Evolutionary conservation across 306 rosid species (phyloP).

Genomic region (Lotus japonicus): DNA sequence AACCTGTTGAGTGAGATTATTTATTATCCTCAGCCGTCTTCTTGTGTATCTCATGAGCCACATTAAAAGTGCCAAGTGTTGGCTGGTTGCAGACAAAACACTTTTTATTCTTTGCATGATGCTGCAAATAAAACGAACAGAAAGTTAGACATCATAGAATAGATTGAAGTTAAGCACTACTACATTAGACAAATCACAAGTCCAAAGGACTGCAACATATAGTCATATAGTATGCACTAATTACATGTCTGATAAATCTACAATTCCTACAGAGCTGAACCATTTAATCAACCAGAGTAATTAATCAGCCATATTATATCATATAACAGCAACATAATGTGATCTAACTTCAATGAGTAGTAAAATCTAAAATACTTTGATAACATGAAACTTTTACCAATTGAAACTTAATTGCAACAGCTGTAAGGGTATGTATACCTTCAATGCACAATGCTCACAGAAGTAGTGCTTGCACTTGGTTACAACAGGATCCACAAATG

Average conservation of each 20-base stretch:
- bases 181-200: background rate
- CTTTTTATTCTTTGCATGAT: constrained; percentile 76
- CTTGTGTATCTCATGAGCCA: constrained; percentile 63
- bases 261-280: too few species aligned
- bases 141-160: background rate
- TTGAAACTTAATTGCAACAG: background rate
- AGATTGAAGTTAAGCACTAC: background rate
- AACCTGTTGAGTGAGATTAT: background rate
- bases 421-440: constrained; percentile 34
- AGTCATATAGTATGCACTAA: background rate
- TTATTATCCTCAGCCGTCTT: constrained; percentile 43
- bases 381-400: background rate
- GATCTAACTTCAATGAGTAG: background rate
- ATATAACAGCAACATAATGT: background rate
- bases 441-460: constrained; percentile 82
- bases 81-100: constrained; percentile 83
- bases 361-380: background rate
- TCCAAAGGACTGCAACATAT: background rate
- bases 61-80: constrained; percentile 60
- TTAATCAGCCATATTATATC: too few species aligned
- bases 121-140: constrained; percentile 35
- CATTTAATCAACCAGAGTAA: background rate
- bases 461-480: constrained; percentile 56
- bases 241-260: background rate
- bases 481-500: constrained; percentile 76